phyloP scores from a whole-genome alignment of 495 filamentous ascomycete genomes.

The Darksidea phi region DNA sequence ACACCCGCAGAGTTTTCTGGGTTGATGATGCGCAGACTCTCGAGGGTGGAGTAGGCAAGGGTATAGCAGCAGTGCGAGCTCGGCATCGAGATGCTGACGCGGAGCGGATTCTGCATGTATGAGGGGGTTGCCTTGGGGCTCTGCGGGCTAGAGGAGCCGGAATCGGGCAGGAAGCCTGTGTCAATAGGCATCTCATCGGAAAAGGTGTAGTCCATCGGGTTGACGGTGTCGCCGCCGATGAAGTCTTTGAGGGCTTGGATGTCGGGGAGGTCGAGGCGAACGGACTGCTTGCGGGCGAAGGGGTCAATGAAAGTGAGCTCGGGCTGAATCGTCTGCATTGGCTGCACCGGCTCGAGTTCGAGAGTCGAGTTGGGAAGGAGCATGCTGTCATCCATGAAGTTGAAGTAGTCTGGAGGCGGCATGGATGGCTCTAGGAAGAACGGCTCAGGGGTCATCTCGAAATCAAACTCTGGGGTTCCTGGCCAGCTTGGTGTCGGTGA shows the following conservation, averaged over 20 bases:
- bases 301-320: conserved; percentile 26
- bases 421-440: conserved; percentile 6
- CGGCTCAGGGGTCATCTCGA: conserved; percentile 17
- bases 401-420: conserved; percentile 5
- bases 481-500: conserved; percentile 16
- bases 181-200: background rate
- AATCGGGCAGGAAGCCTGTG: conserved; percentile 12
- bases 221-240: conserved; percentile 17
- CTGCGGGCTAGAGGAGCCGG: background rate
- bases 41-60: conserved; percentile 26
- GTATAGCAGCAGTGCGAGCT: conserved; percentile 28
- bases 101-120: conserved; percentile 10
- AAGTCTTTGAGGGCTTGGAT: conserved; percentile 29
- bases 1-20: background rate
- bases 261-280: conserved; percentile 13
- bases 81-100: conserved; percentile 9
- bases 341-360: background rate
- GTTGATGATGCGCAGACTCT: conserved; percentile 13
- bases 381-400: conserved; percentile 19
- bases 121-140: conserved; percentile 10
- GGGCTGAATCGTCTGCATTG: conserved; percentile 8
- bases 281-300: conserved; percentile 17
- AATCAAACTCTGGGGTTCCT: conserved; percentile 20
- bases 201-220: conserved; percentile 13
- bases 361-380: conserved; percentile 2